These are phyloP conservation scores for Mikania micrantha DNA, from an alignment of 129 eudicot genomes.

Conservation along the genomic window DNA sequence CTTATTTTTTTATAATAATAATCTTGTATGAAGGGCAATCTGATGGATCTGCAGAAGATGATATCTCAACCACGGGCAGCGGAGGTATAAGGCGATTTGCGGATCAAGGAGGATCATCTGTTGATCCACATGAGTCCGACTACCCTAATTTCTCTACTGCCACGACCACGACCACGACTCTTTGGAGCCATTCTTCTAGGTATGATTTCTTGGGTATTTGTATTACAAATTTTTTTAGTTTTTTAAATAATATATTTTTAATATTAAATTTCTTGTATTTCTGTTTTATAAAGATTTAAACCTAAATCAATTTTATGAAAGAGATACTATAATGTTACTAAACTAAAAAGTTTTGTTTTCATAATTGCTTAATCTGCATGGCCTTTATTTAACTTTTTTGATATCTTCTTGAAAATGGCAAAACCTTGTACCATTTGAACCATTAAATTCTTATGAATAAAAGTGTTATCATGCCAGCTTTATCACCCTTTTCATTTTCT, in stretches of 20 bases:
- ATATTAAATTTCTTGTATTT: too few species aligned
- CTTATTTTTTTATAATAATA: background rate
- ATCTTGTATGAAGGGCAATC: slow-evolving; percentile 49
- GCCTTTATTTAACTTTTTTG: slow-evolving; percentile 47
- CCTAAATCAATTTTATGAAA: too few species aligned
- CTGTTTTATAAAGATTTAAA: too few species aligned
- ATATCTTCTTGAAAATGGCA: slow-evolving; percentile 33
- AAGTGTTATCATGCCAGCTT: slow-evolving; percentile 56
- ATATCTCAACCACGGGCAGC: slow-evolving; percentile 57
- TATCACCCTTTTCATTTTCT: slow-evolving; percentile 57
- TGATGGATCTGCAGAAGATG: slow-evolving; percentile 88
- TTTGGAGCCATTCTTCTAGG: slow-evolving; percentile 87
- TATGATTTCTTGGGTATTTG: slow-evolving; percentile 13
- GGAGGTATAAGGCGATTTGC: slow-evolving; percentile 30
- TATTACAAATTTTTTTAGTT: too few species aligned
- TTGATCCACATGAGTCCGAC: slow-evolving; percentile 47
- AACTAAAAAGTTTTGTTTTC: too few species aligned
- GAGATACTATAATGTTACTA: too few species aligned
- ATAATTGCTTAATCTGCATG: background rate
- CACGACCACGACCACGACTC: slow-evolving; percentile 28
- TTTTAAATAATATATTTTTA: too few species aligned
- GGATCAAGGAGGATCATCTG: slow-evolving; percentile 44
- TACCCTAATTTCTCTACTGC: slow-evolving; percentile 37
- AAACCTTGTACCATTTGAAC: slow-evolving; percentile 51
- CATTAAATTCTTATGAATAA: slow-evolving; percentile 38